Evolutionary conservation across 345 rosid species (phyloP).

Genomic region (Citrus inodora): DNA sequence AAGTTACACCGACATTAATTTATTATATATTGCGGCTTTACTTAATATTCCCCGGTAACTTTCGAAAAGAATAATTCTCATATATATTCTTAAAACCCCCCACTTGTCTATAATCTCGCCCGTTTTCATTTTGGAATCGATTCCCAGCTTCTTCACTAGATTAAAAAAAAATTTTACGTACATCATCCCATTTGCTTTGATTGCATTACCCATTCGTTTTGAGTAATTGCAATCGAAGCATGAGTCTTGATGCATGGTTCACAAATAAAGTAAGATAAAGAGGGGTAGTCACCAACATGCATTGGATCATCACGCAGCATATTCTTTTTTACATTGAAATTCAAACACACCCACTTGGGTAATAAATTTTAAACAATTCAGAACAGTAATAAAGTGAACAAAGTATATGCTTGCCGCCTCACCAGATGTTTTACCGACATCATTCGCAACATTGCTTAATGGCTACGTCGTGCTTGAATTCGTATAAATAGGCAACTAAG

Average conservation of each 20-base stretch:
- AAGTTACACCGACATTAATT: background rate
- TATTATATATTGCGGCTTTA: too few species aligned
- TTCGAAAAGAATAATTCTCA: conserved; percentile 10
- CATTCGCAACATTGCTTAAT: conserved; percentile 2
- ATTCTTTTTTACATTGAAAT: background rate
- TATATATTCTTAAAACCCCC: background rate
- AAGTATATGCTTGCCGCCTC: conserved; percentile 45
- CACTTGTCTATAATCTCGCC: background rate
- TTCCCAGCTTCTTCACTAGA: conserved; percentile 4
- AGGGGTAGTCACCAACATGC: conserved; percentile 10
- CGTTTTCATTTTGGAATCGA: background rate
- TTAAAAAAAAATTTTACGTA: background rate
- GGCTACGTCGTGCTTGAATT: conserved; percentile 12
- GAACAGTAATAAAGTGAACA: conserved; percentile 7
- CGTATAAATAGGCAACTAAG: conserved; percentile 24
- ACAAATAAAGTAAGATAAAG: background rate
- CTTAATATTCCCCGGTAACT: background rate
- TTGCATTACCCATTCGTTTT: background rate
- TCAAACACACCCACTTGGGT: background rate
- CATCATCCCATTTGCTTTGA: too few species aligned
- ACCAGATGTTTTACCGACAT: conserved; percentile 9
- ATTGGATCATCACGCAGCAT: background rate
- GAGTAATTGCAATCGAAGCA: background rate
- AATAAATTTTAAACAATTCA: background rate
- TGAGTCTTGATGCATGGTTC: background rate